Percentiles rank a stretch among this genome's conserved stretches.
These are phyloP conservation scores for Neonectria punicea DNA, from an alignment of 2,329 filamentous ascomycete species.

Conservation along the genomic window DNA sequence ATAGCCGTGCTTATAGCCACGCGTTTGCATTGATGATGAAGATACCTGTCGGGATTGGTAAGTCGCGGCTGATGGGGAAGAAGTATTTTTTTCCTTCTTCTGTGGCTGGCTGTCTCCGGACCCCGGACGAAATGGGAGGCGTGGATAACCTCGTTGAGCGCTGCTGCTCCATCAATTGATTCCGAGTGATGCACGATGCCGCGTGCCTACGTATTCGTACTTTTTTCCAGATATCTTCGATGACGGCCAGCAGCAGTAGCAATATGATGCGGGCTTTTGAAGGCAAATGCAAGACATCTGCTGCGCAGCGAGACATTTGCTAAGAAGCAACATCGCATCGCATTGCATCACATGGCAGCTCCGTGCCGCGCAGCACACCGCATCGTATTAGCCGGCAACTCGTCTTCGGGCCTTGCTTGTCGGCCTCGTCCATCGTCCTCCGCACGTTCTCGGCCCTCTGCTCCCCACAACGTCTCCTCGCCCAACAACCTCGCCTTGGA, in stretches of 20 bases:
- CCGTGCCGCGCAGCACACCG: not conserved
- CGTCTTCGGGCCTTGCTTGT: not conserved
- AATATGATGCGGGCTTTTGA: not conserved
- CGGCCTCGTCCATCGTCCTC: not conserved
- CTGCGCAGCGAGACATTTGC: not conserved
- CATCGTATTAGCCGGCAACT: not conserved
- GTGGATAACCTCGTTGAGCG: slow-evolving; percentile 3
- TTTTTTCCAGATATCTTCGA: not conserved
- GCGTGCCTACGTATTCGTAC: slow-evolving; percentile 25
- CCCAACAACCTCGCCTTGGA: slow-evolving; percentile 9
- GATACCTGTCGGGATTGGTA: slow-evolving; percentile 20
- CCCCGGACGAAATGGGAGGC: slow-evolving; percentile 14
- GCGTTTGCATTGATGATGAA: slow-evolving; percentile 31
- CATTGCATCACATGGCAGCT: not conserved
- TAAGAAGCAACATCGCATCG: slow-evolving; percentile 1
- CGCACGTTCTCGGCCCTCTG: not conserved
- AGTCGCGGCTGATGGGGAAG: slow-evolving; percentile 13
- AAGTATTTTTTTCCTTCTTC: not conserved
- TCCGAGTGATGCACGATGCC: slow-evolving; percentile 9
- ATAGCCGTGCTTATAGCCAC: slow-evolving; percentile 22
- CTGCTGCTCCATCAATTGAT: slow-evolving; percentile 13
- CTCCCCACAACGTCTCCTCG: slow-evolving; percentile 15
- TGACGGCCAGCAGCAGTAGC: slow-evolving; percentile 2
- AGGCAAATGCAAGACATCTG: slow-evolving; percentile 1
- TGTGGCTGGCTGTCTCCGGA: not conserved